phyloP scores from a whole-genome alignment of 1,284 basidiomycete genomes.

The Microbotryum scabiosae region DNA sequence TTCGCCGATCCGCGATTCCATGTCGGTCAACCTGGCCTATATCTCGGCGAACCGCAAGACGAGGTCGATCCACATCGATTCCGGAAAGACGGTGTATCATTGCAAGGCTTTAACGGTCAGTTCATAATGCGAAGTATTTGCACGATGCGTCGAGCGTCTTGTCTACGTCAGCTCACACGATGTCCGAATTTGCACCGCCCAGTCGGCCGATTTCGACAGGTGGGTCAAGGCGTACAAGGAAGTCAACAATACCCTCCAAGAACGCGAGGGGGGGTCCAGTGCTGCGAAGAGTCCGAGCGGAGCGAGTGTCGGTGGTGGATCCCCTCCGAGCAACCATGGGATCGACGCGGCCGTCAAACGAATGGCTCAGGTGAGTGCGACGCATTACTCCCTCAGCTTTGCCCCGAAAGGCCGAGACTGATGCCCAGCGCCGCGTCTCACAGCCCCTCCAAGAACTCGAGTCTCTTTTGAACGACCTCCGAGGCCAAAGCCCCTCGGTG shows the following conservation, averaged over 20 bases:
- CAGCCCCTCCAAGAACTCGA: conserved; percentile 31
- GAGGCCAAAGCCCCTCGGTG: background rate
- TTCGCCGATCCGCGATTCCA: conserved; percentile 59
- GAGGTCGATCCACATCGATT: conserved; percentile 68
- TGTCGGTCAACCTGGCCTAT: conserved; percentile 58
- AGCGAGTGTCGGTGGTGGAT: too few relatives aligned
- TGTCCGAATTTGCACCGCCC: conserved; percentile 42
- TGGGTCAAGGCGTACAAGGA: conserved; percentile 59
- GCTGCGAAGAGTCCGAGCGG: background rate
- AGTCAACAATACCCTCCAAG: conserved; percentile 27
- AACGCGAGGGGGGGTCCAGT: background rate
- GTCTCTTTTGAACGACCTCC: conserved; percentile 16
- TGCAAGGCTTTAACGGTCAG: conserved; percentile 25
- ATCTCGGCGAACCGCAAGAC: conserved; percentile 59
- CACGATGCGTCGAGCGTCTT: too few relatives aligned
- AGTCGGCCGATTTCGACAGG: conserved; percentile 56
- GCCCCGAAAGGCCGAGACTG: background rate
- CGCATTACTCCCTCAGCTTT: background rate
- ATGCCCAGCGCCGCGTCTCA: background rate
- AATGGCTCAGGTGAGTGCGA: conserved; percentile 9
- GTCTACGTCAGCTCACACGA: background rate
- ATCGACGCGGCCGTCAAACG: background rate
- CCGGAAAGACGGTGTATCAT: conserved; percentile 55
- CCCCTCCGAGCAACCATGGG: background rate
- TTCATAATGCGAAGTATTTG: background rate